These are phyloP conservation scores for Alternaria hordeiaustralica DNA, from an alignment of 2,329 filamentous ascomycete species.

Conservation along the genomic window DNA sequence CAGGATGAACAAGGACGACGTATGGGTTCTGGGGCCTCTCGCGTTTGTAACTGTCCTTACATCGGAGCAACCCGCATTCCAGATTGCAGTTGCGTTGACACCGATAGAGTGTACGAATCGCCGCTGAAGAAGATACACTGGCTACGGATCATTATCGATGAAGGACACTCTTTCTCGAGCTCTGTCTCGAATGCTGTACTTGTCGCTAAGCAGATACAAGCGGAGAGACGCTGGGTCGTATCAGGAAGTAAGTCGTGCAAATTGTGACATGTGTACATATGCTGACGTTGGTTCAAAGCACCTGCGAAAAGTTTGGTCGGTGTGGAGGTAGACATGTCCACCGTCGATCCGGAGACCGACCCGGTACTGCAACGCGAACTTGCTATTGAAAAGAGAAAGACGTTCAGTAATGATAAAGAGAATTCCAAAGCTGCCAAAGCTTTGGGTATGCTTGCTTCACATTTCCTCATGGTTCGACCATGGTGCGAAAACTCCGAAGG, in stretches of 20 bases:
- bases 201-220: conserved; percentile 60
- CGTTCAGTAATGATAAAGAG: conserved; percentile 48
- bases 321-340: conserved; percentile 65
- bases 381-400: conserved; percentile 50
- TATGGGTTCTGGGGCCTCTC: conserved; percentile 24
- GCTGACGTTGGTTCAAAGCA: conserved; percentile 45
- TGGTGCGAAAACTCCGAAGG: conserved; percentile 73
- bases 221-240: conserved; percentile 84
- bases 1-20: conserved; percentile 55
- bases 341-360: conserved; percentile 40
- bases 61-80: conserved; percentile 53
- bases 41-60: conserved; percentile 48
- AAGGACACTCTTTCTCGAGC: conserved; percentile 85
- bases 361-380: conserved; percentile 27
- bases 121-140: conserved; percentile 77
- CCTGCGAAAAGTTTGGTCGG: conserved; percentile 85
- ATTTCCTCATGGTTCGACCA: conserved; percentile 78
- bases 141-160: conserved; percentile 88
- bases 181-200: conserved; percentile 65
- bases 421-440: conserved; percentile 59
- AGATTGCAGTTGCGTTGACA: conserved; percentile 54
- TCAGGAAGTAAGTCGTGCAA: conserved; percentile 66
- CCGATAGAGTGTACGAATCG: conserved; percentile 59
- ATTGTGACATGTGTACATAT: background rate
- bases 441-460: conserved; percentile 68